Evolutionary conservation across 805 yeast species (phyloP).

Genomic region (Cyberlindnera maritima): DNA sequence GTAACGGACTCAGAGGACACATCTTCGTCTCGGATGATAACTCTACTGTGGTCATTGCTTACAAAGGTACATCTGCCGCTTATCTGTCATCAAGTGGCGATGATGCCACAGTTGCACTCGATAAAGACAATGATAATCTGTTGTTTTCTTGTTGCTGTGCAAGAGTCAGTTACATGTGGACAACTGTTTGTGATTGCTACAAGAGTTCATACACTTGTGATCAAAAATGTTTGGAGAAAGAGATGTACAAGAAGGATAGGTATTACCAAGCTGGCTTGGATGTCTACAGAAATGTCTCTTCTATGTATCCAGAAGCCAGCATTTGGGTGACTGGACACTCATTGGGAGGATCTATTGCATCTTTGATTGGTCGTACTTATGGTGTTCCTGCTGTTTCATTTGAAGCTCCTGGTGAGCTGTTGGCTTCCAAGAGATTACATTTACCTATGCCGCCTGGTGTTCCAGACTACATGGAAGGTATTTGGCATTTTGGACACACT

Average conservation of each 20-base stretch:
- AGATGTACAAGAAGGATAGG: conserved; percentile 67
- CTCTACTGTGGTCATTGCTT: conserved; percentile 64
- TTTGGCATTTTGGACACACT: conserved; percentile 95
- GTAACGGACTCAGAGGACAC: conserved; percentile 85
- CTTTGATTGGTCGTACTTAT: conserved; percentile 80
- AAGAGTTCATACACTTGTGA: conserved; percentile 81
- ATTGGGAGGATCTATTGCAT: conserved; percentile 83
- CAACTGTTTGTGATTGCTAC: conserved; percentile 93
- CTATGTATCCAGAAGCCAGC: conserved; percentile 62
- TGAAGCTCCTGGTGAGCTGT: conserved; percentile 89
- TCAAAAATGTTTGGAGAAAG: conserved; percentile 80
- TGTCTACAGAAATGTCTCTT: conserved; percentile 68
- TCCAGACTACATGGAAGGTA: conserved; percentile 70
- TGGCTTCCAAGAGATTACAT: conserved; percentile 82
- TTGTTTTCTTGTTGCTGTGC: conserved; percentile 97
- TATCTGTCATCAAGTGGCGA: conserved; percentile 72
- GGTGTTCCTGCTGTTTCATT: conserved; percentile 89
- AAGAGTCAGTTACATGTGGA: conserved; percentile 86
- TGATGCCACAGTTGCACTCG: conserved; percentile 80
- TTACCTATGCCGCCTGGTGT: conserved; percentile 92
- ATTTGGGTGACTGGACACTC: conserved; percentile 97
- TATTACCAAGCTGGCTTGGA: conserved; percentile 80
- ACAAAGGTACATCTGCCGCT: conserved; percentile 92
- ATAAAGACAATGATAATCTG: conserved; percentile 83
- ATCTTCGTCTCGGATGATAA: conserved; percentile 67